Percentiles rank a stretch among this genome's conserved stretches.
Conservation (phyloP, 257 asterid genomes). For the Penstemon eatonii region DNA sequence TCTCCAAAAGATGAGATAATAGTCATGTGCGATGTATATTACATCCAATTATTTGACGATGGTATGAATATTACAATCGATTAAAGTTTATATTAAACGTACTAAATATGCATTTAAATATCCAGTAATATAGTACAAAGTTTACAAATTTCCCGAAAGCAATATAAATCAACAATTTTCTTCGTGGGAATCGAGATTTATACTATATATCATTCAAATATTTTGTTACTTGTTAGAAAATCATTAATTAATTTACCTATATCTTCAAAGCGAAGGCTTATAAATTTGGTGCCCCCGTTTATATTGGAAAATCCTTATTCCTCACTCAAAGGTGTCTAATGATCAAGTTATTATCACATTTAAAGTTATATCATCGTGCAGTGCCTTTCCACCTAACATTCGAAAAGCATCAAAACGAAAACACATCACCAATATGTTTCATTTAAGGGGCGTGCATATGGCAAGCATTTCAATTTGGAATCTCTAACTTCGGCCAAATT, state of each 20-base stretch:
- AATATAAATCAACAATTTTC: neutral
- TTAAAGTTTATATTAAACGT: too few species aligned
- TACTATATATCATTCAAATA: neutral
- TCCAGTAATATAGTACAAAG: too few species aligned
- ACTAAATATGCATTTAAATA: too few species aligned
- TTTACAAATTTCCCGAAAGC: too few species aligned
- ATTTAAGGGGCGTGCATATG: slow-evolving; percentile 13
- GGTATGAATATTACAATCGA: too few species aligned
- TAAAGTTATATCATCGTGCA: neutral
- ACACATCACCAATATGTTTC: slow-evolving; percentile 21
- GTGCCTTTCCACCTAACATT: slow-evolving; percentile 47
- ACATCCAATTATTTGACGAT: too few species aligned
- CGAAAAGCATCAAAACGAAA: slow-evolving; percentile 21
- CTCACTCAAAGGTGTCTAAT: slow-evolving; percentile 56
- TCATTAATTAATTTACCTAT: neutral
- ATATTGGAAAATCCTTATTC: slow-evolving; percentile 42
- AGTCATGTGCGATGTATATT: too few species aligned
- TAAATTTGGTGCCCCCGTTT: neutral
- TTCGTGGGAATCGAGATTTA: neutral
- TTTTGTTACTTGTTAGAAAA: neutral
- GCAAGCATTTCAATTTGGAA: slow-evolving; percentile 23
- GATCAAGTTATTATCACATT: slow-evolving; percentile 22
- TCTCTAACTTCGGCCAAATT: neutral
- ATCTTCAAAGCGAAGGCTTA: slow-evolving; percentile 18
- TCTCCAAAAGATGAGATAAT: too few species aligned